These are phyloP conservation scores for Tetrastigma voinierianum DNA, from an alignment of 164 flowering plant genomes.

Conservation along the genomic window DNA sequence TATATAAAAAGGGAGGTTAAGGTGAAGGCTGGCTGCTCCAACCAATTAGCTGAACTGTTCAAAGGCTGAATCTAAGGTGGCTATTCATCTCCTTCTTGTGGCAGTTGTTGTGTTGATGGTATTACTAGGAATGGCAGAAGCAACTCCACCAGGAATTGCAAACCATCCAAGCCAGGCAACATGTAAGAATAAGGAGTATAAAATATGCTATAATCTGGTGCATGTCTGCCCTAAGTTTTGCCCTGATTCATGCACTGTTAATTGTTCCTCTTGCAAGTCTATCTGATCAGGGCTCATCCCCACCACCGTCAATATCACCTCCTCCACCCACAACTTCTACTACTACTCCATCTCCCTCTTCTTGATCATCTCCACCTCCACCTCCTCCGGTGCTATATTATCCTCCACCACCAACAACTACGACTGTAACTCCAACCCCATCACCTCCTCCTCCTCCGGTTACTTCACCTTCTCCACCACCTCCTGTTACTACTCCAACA, in stretches of 20 bases:
- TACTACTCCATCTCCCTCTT: no score
- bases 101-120: conserved; percentile 19
- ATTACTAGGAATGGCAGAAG: conserved; percentile 11
- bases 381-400: no score
- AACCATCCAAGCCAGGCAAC: conserved; percentile 34
- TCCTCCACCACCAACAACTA: neutral
- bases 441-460: conserved; percentile 4
- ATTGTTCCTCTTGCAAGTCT: conserved; percentile 33
- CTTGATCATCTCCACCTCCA: conserved; percentile 6
- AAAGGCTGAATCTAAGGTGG: neutral
- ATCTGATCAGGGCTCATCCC: no score
- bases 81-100: neutral
- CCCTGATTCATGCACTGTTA: conserved; percentile 28
- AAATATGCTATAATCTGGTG: conserved; percentile 40
- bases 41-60: no score
- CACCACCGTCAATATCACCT: no score
- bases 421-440: neutral
- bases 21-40: no score
- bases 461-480: neutral
- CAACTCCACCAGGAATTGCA: conserved; percentile 38
- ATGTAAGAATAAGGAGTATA: conserved; percentile 28
- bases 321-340: no score
- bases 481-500: no score
- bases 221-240: conserved; percentile 45
- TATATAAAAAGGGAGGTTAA: no score